Evolutionary conservation across 2,329 filamentous ascomycete species (phyloP).

Genomic region (Boeremia lycopersici): DNA sequence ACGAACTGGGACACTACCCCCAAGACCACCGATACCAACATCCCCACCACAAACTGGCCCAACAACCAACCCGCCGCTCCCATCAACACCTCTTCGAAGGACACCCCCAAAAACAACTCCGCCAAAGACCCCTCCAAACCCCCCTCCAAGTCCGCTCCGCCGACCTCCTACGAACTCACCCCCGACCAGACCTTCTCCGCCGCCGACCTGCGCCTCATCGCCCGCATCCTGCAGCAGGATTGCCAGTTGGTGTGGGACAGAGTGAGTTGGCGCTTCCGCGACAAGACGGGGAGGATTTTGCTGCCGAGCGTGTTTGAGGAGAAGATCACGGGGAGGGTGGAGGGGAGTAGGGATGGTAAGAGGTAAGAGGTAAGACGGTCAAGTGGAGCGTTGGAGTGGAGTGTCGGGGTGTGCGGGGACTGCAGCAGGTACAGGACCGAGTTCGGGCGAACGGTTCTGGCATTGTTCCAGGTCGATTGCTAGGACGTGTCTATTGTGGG

Average conservation of each 20-base stretch:
- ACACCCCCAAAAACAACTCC: background rate
- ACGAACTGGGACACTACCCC: too few relatives aligned
- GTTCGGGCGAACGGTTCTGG: too few relatives aligned
- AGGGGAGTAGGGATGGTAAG: background rate
- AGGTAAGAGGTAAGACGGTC: too few relatives aligned
- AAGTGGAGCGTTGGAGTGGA: too few relatives aligned
- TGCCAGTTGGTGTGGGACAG: slow-evolving; percentile 53
- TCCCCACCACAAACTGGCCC: too few relatives aligned
- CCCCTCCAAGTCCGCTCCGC: background rate
- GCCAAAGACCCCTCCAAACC: slow-evolving; percentile 7
- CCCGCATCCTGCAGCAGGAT: slow-evolving; percentile 52
- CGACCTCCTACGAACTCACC: slow-evolving; percentile 26
- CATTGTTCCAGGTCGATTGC: too few relatives aligned
- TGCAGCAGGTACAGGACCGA: too few relatives aligned
- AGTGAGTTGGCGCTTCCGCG: slow-evolving; percentile 55
- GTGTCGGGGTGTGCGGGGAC: too few relatives aligned
- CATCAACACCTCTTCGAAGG: background rate
- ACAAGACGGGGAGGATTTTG: slow-evolving; percentile 55
- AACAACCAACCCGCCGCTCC: background rate
- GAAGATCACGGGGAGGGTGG: slow-evolving; percentile 45
- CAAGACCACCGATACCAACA: too few relatives aligned
- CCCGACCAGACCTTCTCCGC: slow-evolving; percentile 38
- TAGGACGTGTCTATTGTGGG: too few relatives aligned
- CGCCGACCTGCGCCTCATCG: slow-evolving; percentile 50
- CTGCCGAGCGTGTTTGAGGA: slow-evolving; percentile 51